Evolutionary conservation across 2,329 filamentous ascomycete species (phyloP).

Genomic region (Trichophyton verrucosum): DNA sequence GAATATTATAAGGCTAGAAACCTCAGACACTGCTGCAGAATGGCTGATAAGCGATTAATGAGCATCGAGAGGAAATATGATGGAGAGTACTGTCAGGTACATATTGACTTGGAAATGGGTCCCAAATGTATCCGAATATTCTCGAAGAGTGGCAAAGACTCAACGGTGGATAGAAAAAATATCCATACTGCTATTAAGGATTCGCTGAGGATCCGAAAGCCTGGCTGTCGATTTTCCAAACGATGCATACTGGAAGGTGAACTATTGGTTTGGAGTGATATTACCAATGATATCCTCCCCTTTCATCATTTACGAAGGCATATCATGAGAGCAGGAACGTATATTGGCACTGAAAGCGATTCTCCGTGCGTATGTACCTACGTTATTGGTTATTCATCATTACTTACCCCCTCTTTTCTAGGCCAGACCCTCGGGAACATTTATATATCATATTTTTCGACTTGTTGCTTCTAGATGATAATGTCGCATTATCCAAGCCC

Average conservation of each 20-base stretch:
- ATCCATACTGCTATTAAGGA: conserved; percentile 53
- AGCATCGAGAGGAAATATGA: conserved; percentile 74
- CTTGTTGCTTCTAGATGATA: conserved; percentile 44
- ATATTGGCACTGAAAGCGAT: conserved; percentile 55
- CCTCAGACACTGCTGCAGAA: conserved; percentile 60
- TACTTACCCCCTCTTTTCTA: conserved; percentile 11
- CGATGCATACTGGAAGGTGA: conserved; percentile 76
- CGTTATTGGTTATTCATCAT: neutral
- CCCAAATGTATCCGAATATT: conserved; percentile 60
- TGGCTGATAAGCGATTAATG: conserved; percentile 49
- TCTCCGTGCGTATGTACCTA: conserved; percentile 43
- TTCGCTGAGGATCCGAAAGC: conserved; percentile 49
- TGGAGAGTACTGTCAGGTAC: conserved; percentile 82
- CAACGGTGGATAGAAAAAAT: conserved; percentile 54
- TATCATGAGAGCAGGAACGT: conserved; percentile 58
- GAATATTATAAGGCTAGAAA: conserved; percentile 54
- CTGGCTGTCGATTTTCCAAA: conserved; percentile 46
- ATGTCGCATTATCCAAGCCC: conserved; percentile 38
- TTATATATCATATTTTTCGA: conserved; percentile 52
- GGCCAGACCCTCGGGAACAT: conserved; percentile 42
- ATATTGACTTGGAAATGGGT: conserved; percentile 54
- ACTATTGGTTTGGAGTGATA: conserved; percentile 62
- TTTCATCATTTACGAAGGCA: conserved; percentile 79
- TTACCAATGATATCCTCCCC: conserved; percentile 51
- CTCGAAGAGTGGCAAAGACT: conserved; percentile 85